Evolutionary conservation across 2,329 filamentous ascomycete species (phyloP), one percentile per base, ranked within the genome.

Genomic region (Stagonosporopsis cucurbitacearum): DNA sequence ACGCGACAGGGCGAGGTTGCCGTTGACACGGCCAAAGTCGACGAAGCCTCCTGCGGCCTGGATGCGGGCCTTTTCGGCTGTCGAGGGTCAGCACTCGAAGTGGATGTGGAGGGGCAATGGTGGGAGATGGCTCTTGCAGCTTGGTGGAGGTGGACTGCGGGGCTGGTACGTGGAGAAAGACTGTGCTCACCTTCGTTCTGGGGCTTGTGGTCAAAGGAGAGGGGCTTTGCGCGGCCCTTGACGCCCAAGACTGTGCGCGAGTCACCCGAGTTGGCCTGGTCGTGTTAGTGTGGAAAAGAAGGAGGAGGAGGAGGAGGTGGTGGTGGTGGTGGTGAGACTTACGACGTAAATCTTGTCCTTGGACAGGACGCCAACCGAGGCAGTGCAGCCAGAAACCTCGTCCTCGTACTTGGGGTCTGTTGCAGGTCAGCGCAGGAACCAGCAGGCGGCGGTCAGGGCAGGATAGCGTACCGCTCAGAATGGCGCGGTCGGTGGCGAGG

Each of bases 191-290:
- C 91, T 85, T 99, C 95, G 68, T 98, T 97, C 77, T 97, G 93
- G 37, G 95, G 95, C 81, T 99, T 99, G 83, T 99, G 95, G 77
- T 99, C 95, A 74, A 96, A 96, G n/a, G 95, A 99, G 58, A 99
- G 84, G 48, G 95, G 95, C 81, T 98, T 99, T 66, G 95, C 95
- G 70, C 95, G 87, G 64, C 95, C 95, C 81, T 98, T 99, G 72
- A 99, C 92, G 69, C 95, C 95, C 64, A 99, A 80, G 23, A 99
- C 95, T 73, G 89, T 91, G 81, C 95, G 88, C 62, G 95, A 99
- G 77, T 99, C 95, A 73, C 95, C 95, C 62, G 95, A 92, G 76
- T 99, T 99, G 71, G 92, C 95, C 95, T 99, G 36, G 37, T 13
- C 19, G 7, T 43, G 56, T 76, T 32, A 65, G 66, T 54, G 5